phyloP scores from a whole-genome alignment of 2,329 filamentous ascomycete species.

The Thielaviopsis euricoi region DNA sequence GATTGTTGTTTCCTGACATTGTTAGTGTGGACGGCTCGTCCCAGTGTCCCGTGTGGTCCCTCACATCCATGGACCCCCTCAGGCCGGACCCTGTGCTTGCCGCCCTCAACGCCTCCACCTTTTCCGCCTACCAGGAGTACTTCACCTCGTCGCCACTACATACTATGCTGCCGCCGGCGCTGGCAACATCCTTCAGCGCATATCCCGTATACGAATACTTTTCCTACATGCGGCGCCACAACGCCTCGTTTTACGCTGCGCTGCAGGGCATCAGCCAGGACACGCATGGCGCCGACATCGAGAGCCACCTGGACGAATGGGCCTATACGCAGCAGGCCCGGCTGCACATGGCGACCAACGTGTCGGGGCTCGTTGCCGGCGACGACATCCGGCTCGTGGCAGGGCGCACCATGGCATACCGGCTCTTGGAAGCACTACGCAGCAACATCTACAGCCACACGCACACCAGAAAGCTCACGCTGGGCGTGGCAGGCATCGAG shows the following conservation, averaged over 20 bases:
- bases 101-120: slow-evolving; percentile 17
- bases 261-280: slow-evolving; percentile 18
- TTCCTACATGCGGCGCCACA: slow-evolving; percentile 35
- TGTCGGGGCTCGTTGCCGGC: slow-evolving; percentile 28
- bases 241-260: slow-evolving; percentile 23
- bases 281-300: neutral
- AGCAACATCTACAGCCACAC: slow-evolving; percentile 25
- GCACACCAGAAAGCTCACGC: slow-evolving; percentile 28
- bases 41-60: slow-evolving; percentile 23
- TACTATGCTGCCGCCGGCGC: slow-evolving; percentile 20
- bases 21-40: neutral
- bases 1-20: neutral
- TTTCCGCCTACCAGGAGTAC: slow-evolving; percentile 27
- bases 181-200: slow-evolving; percentile 31
- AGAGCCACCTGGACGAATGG: slow-evolving; percentile 40
- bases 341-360: slow-evolving; percentile 38
- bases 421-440: slow-evolving; percentile 27
- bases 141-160: slow-evolving; percentile 23
- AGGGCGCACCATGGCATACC: slow-evolving; percentile 33
- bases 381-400: slow-evolving; percentile 32
- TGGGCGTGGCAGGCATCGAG: slow-evolving; percentile 37
- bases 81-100: slow-evolving; percentile 15
- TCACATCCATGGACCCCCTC: slow-evolving; percentile 17
- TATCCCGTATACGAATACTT: slow-evolving; percentile 39
- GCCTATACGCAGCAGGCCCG: slow-evolving; percentile 52